phyloP scores from a whole-genome alignment of 441 rosid genomes.

The Gossypium davidsonii region DNA sequence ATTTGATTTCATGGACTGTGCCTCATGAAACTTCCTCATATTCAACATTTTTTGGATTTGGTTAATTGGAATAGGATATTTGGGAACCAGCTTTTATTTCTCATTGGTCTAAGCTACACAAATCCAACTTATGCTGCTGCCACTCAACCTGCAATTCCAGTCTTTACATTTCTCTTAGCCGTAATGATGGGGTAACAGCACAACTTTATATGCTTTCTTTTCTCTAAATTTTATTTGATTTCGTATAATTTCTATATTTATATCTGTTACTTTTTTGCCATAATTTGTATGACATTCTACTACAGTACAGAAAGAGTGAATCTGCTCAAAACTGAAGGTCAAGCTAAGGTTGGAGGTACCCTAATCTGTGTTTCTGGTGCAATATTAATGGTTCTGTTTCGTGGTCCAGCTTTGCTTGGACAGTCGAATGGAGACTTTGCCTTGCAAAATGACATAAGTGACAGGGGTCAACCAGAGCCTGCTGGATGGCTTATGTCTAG shows the following conservation, averaged over 20 bases:
- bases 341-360: constrained; percentile 80
- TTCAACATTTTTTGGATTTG: constrained; percentile 9
- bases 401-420: constrained; percentile 85
- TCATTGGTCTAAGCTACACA: constrained; percentile 87
- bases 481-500: constrained; percentile 65
- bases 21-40: constrained; percentile 1
- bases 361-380: constrained; percentile 83
- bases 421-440: constrained; percentile 40
- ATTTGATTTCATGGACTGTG: neutral
- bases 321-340: constrained; percentile 77
- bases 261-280: constrained; percentile 17
- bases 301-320: constrained; percentile 95
- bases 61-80: constrained; percentile 57
- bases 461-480: constrained; percentile 88
- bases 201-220: neutral
- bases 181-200: constrained; percentile 79
- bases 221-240: neutral
- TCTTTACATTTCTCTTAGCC: constrained; percentile 86
- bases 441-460: constrained; percentile 52
- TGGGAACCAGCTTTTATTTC: constrained; percentile 94
- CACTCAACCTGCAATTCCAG: constrained; percentile 93
- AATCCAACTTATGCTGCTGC: constrained; percentile 99
- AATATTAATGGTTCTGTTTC: constrained; percentile 70
- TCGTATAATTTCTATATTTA: constrained; percentile 1
- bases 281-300: constrained; percentile 26